These are phyloP conservation scores for Entophlyctis helioformis DNA, from an alignment of 192 early-diverging fungal genomes.

Conservation along the genomic window DNA sequence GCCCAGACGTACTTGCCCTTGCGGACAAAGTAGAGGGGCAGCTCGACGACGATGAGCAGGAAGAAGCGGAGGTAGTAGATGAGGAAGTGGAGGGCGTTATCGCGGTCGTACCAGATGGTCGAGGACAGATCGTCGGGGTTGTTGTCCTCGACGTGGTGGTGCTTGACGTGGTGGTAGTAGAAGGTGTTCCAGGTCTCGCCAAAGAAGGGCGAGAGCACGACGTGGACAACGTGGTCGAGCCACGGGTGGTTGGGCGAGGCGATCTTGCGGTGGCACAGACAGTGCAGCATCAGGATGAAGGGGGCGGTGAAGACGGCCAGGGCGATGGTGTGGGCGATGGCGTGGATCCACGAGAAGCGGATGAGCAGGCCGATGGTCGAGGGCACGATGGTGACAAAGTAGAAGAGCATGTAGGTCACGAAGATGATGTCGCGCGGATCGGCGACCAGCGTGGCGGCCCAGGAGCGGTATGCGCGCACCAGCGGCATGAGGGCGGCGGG, in stretches of 20 bases:
- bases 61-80: slow-evolving; percentile 28
- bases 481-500: no score
- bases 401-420: no score
- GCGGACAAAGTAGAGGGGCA: slow-evolving; percentile 17
- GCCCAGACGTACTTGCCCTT: slow-evolving; percentile 8
- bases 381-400: slow-evolving; percentile 13
- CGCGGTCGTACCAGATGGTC: slow-evolving; percentile 27
- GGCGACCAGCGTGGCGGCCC: no score
- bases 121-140: slow-evolving; percentile 13
- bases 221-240: slow-evolving; percentile 10
- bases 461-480: no score
- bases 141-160: slow-evolving; percentile 34
- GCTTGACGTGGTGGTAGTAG: slow-evolving; percentile 30
- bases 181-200: slow-evolving; percentile 24
- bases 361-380: slow-evolving; percentile 21
- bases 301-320: slow-evolving; percentile 4
- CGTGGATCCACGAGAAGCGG: slow-evolving; percentile 14
- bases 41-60: slow-evolving; percentile 11
- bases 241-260: neutral
- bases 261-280: slow-evolving; percentile 6
- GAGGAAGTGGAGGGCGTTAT: slow-evolving; percentile 18
- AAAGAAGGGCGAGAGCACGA: slow-evolving; percentile 16
- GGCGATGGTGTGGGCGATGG: slow-evolving; percentile 11
- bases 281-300: slow-evolving; percentile 24
- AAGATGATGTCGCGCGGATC: no score